Evolutionary conservation across 345 rosid species (phyloP).

Genomic region (Crucihimalaya himalaica): DNA sequence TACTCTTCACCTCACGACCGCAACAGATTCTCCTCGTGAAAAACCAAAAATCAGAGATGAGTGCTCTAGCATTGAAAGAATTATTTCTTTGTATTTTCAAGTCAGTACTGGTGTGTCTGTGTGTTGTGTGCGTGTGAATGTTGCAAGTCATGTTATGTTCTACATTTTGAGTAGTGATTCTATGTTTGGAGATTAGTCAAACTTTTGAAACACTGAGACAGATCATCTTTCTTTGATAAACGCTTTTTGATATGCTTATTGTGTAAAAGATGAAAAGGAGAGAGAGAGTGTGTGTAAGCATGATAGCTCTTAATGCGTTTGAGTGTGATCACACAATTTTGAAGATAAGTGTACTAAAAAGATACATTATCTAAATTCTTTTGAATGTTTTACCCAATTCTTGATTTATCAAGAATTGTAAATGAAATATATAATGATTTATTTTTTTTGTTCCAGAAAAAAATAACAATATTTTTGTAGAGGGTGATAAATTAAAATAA

Average conservation of each 20-base stretch:
- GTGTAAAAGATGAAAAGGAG: neutral
- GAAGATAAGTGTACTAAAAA: slow-evolving; percentile 20
- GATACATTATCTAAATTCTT: neutral
- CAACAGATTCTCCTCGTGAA: slow-evolving; percentile 41
- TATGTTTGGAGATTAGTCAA: neutral
- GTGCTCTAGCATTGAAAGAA: slow-evolving; percentile 5
- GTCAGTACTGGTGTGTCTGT: neutral
- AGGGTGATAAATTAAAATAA: neutral
- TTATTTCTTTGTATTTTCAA: slow-evolving; percentile 13
- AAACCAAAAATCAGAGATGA: neutral
- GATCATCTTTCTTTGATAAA: neutral
- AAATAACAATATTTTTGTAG: neutral
- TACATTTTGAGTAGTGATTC: neutral
- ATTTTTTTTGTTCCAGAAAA: too few relatives aligned
- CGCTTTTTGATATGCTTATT: neutral
- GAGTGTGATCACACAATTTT: slow-evolving; percentile 27
- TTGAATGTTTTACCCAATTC: neutral
- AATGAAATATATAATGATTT: neutral
- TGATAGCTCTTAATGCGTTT: slow-evolving; percentile 21
- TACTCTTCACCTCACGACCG: slow-evolving; percentile 61
- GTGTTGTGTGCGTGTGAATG: neutral
- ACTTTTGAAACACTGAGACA: neutral
- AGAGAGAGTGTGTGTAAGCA: neutral
- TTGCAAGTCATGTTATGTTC: slow-evolving; percentile 7
- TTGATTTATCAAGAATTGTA: neutral